A percentile compares a stretch with the other conserved stretches of the same genome.
These are phyloP conservation scores for Stylosanthes scabra DNA, from an alignment of 331 rosid genomes.

Conservation along the genomic window DNA sequence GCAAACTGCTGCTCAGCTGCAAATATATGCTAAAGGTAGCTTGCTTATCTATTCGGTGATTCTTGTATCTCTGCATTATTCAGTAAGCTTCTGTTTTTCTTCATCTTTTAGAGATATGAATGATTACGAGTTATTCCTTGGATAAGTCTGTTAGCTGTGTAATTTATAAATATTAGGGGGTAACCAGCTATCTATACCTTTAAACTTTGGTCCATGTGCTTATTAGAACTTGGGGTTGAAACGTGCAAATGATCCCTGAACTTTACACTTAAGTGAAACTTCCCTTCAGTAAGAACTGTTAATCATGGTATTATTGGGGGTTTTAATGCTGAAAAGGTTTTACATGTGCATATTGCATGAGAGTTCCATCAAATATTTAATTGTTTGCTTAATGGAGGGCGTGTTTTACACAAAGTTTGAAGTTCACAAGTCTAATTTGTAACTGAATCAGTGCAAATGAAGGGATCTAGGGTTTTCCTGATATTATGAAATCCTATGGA, in stretches of 20 bases:
- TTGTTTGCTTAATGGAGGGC: conserved; percentile 27
- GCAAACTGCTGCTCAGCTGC: conserved; percentile 51
- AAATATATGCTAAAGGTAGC: conserved; percentile 65
- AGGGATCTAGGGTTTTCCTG: conserved; percentile 3
- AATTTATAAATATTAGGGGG: conserved; percentile 1
- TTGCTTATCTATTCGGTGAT: conserved; percentile 39
- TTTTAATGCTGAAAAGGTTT: conserved; percentile 21
- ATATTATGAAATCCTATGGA: conserved; percentile 31
- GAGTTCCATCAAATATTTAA: conserved; percentile 22
- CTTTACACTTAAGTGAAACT: conserved; percentile 8
- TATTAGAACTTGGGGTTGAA: conserved; percentile 28
- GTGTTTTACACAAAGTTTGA: conserved; percentile 1
- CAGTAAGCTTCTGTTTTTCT: conserved; percentile 1
- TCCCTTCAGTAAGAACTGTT: conserved; percentile 14
- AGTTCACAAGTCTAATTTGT: conserved; percentile 6
- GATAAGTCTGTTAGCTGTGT: conserved; percentile 18
- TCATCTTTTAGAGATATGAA: conserved; percentile 20
- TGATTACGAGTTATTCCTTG: conserved; percentile 31
- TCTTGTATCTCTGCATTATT: conserved; percentile 31
- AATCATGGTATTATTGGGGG: background rate
- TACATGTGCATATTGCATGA: background rate
- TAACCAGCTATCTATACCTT: conserved; percentile 14
- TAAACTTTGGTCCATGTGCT: conserved; percentile 7
- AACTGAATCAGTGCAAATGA: conserved; percentile 8
- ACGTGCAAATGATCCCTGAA: conserved; percentile 21